Evolutionary conservation across 1,284 basidiomycete genomes (phyloP), one percentile per base, ranked within the genome.

Genomic region (Clitocybe nebularis): DNA sequence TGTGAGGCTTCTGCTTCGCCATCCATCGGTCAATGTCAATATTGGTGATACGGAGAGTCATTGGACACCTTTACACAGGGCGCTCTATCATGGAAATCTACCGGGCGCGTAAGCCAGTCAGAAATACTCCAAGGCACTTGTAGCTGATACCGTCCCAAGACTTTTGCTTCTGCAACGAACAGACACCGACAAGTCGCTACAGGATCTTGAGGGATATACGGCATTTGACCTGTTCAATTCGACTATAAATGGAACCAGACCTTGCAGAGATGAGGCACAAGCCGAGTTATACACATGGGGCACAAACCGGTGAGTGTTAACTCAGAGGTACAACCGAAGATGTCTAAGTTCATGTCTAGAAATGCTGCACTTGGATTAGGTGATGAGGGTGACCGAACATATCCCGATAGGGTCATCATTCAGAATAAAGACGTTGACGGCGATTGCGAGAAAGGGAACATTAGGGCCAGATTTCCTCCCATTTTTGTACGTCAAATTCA

Each of bases 161-260:
- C 69, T 90, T 34, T 67, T 93, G 11, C 71, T 99, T 4, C 68
- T 93, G 29, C 80, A 84, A 47, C 79, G 84, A 25, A 55, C 72
- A 20, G 91, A 95, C 55, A 81, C 81, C 13, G 92, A 98, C 56
- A 64, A 72, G 0, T 68, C 76, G 1, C 55, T 92, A 44, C 93
- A 92, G 61, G 96, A 99, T 57, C 61, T 71, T 25, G 95, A 98
- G 57, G 95, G 93, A 1, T 85, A 96, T 61, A 93, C 91, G 0
- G 82, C 93, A 0, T 94, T 94, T 51, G 95, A 99, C 57, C 67
- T 99, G 19, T 98, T 93, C 68, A 97, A 97, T 57, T 84, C 86
- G 3, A 95, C 92, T 0, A 71, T 96, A 22, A 77, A 82, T 46
- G 84, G 79, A 9, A 83, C 81, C 1, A 77, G 81, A 57, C 89